Evolutionary conservation across 805 yeast genomes (phyloP).

Genomic region (Saccharomyces jurei): DNA sequence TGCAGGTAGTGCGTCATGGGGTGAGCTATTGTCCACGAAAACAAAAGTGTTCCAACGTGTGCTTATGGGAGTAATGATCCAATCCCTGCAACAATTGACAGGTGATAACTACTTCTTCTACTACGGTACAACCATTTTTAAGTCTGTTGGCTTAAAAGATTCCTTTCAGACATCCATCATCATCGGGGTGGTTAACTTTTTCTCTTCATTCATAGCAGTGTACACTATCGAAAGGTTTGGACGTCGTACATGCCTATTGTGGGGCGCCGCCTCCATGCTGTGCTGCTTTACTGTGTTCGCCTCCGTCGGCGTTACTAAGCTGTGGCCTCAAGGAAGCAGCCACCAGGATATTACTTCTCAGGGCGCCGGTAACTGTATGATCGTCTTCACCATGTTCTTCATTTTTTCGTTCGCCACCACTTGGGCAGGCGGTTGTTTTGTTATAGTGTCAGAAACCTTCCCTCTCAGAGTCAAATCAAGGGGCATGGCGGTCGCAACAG

Average conservation of each 20-base stretch:
- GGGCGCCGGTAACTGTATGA: conserved; percentile 62
- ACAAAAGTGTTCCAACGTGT: conserved; percentile 47
- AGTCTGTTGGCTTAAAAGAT: conserved; percentile 51
- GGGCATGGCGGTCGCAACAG: conserved; percentile 48
- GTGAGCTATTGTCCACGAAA: conserved; percentile 55
- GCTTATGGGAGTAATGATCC: conserved; percentile 45
- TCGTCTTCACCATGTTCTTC: conserved; percentile 58
- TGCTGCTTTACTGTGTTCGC: conserved; percentile 43
- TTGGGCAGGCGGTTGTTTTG: conserved; percentile 65
- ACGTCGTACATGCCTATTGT: conserved; percentile 39
- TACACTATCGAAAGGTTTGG: conserved; percentile 47
- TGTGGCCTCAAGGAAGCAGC: conserved; percentile 32
- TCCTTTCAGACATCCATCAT: conserved; percentile 51
- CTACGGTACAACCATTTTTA: conserved; percentile 55
- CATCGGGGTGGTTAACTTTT: conserved; percentile 52
- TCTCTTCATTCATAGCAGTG: conserved; percentile 44
- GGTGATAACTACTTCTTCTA: conserved; percentile 62
- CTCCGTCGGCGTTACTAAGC: conserved; percentile 47
- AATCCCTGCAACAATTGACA: conserved; percentile 58
- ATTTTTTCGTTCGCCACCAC: conserved; percentile 64
- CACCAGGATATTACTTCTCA: conserved; percentile 34
- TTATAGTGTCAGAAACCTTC: conserved; percentile 58
- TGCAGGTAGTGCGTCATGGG: conserved; percentile 62
- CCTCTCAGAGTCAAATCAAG: conserved; percentile 62
- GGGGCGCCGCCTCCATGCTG: conserved; percentile 43